A percentile compares a stretch with the other conserved stretches of the same genome.
phyloP scores from a whole-genome alignment of 2,329 filamentous ascomycete genomes.

The Venturia effusa region DNA sequence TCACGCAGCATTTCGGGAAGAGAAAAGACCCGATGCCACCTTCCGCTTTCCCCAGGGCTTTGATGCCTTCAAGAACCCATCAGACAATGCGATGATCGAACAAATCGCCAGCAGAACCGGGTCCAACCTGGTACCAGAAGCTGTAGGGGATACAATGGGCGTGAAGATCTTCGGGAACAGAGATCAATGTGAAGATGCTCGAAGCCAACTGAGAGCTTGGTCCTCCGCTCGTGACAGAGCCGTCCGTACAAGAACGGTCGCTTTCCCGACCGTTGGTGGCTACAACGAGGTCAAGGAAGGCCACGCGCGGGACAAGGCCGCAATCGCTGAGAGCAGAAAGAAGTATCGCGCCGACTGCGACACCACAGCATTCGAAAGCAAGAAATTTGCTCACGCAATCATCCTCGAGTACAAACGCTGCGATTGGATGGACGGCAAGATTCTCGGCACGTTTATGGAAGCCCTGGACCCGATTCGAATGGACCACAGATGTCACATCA shows the following conservation, averaged over 20 bases:
- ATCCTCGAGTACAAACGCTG: background rate
- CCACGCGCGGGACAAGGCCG: background rate
- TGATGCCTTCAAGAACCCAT: background rate
- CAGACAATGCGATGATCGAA: background rate
- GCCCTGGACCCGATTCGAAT: conserved; percentile 7
- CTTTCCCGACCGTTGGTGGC: background rate
- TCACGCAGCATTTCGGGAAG: background rate
- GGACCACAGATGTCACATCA: conserved; percentile 3
- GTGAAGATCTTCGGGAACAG: background rate
- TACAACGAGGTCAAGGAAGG: background rate
- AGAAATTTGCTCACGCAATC: background rate
- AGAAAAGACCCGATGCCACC: background rate
- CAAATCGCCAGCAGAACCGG: background rate
- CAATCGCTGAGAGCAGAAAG: background rate
- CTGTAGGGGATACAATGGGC: background rate
- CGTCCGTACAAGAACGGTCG: background rate
- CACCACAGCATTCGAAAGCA: background rate
- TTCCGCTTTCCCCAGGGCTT: background rate
- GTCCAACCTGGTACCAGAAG: background rate
- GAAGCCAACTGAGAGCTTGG: background rate
- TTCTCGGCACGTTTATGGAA: conserved; percentile 2
- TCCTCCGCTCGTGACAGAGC: background rate
- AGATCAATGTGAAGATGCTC: background rate
- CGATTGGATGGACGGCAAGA: conserved; percentile 2
- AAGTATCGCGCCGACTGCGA: background rate